phyloP scores from a whole-genome alignment of 2,329 filamentous ascomycete genomes.

The Botrytis fabae region DNA sequence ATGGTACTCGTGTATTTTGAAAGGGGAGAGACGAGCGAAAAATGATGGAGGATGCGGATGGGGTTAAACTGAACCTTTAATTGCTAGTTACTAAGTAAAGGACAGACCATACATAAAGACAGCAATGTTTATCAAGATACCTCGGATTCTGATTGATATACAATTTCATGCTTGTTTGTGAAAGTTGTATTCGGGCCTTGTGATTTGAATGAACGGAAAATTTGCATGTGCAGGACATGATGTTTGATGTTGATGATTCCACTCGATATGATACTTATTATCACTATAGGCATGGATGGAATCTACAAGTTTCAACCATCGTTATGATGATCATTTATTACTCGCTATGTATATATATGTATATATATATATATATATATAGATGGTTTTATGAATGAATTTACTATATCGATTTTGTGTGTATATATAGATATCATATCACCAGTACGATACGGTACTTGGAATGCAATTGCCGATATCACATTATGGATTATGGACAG shows the following conservation, averaged over 20 bases:
- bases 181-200: background rate
- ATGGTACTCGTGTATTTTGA: constrained; percentile 7
- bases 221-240: background rate
- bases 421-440: too few species aligned
- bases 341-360: too few species aligned
- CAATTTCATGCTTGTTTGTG: background rate
- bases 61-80: background rate
- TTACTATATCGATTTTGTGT: too few species aligned
- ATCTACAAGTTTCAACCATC: background rate
- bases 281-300: too few species aligned
- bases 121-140: constrained; percentile 5
- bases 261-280: background rate
- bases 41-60: background rate
- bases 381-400: too few species aligned
- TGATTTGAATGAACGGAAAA: background rate
- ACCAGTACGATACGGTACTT: too few species aligned
- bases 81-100: background rate
- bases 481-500: too few species aligned
- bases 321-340: background rate
- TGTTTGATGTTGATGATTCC: background rate
- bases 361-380: too few species aligned
- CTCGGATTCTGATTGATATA: background rate
- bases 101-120: constrained; percentile 2
- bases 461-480: too few species aligned
- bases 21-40: background rate